These are phyloP conservation scores for Orbilia blumenaviensis DNA, from an alignment of 2,329 filamentous ascomycete species.

Conservation along the genomic window DNA sequence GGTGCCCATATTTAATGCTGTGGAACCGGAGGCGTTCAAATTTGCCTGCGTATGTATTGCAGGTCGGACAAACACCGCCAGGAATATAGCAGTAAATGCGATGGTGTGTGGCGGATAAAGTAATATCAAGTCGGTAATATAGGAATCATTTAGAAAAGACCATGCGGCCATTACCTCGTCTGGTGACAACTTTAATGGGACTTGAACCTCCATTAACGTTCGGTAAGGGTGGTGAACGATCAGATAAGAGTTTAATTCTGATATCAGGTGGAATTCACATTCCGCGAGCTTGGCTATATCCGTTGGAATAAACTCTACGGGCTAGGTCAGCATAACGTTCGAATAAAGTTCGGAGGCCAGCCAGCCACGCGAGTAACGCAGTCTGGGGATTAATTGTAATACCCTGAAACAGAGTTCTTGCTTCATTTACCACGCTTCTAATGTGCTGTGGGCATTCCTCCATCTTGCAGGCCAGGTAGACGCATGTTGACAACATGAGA, in stretches of 20 bases:
- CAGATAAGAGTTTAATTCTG: constrained; percentile 86
- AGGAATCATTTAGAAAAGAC: constrained; percentile 89
- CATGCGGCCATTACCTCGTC: constrained; percentile 82
- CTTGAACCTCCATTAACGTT: constrained; percentile 75
- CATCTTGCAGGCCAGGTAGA: constrained; percentile 97
- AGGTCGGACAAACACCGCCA: constrained; percentile 83
- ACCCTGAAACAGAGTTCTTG: constrained; percentile 83
- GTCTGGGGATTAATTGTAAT: constrained; percentile 56
- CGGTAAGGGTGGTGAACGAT: constrained; percentile 93
- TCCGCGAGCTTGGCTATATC: constrained; percentile 88
- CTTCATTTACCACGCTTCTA: constrained; percentile 85
- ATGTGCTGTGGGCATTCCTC: constrained; percentile 98
- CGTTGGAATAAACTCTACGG: constrained; percentile 72
- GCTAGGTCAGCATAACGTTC: constrained; percentile 44
- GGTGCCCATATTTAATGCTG: constrained; percentile 55
- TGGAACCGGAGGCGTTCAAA: constrained; percentile 62
- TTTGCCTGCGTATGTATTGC: constrained; percentile 63
- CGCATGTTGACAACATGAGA: constrained; percentile 87
- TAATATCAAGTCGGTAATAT: constrained; percentile 88
- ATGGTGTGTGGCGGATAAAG: constrained; percentile 86
- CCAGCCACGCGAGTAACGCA: constrained; percentile 21
- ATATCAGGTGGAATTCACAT: constrained; percentile 92
- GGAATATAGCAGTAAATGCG: constrained; percentile 83
- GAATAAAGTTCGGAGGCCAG: constrained; percentile 39
- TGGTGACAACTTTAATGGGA: constrained; percentile 74